Evolutionary conservation across 148 eudicot genomes (phyloP), one percentile per base, ranked within the genome.

Genomic region (Heliosperma pusillum): DNA sequence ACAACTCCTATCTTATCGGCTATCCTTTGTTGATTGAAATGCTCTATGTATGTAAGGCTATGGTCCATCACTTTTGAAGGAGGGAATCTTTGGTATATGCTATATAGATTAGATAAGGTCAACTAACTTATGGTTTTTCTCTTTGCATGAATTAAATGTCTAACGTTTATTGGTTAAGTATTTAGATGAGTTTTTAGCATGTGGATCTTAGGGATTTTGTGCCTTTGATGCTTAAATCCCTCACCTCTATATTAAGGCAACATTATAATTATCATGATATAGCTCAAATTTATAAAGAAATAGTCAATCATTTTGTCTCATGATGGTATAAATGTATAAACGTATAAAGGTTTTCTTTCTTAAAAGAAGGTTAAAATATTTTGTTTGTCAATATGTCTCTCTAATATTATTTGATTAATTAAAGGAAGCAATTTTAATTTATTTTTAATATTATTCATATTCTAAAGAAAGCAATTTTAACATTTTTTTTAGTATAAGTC

Each of bases 61-160:
- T 73, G 73, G 77, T 72, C 81, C 81, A 73, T 68, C 69, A 44
- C 47, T 71, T 78, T 79, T 79, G 52, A 4, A 72, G 64, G 40
- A 74, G 20, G 36, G 78, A 45, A 74, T 74, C 82, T 69, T 74
- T 30, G 61, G 74, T 74, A 61, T 79, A 74, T 79, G 78, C 74
- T 53, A 29, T 2, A 19, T 40, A 29, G 4, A 19, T 40, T 27
- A 29, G 44, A 71, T 42, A 33, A 61, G 65, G 80, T 78, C 75
- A 71, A 70, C 66, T 27, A 30, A 7, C 16, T 69, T 58, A 42
- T 73, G 57, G 44, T 19, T 66, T 50, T 70, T 75, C 22, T 57
- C 10, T 60, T 60, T 60, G 30, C 33, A 60, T 60, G 1, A 60
- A 60, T 60, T 60, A 21, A 60, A 60, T 60, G 29, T 60, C 10